These are phyloP conservation scores for Priceomyces carsonii DNA, from an alignment of 805 yeast genomes.

Conservation along the genomic window DNA sequence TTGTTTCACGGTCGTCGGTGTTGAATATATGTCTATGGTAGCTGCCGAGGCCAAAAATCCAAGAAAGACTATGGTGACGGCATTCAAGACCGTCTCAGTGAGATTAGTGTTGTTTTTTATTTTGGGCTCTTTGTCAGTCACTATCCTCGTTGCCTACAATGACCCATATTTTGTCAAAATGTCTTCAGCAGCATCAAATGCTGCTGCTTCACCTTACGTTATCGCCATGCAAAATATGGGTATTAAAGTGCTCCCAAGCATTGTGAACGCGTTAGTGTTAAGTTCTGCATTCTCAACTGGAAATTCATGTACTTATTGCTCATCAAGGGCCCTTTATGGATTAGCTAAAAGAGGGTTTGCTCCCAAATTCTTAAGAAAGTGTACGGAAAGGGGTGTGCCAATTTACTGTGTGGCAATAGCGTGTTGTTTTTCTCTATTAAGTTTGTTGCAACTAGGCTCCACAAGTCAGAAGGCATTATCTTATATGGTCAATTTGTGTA, in stretches of 20 bases:
- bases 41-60: slow-evolving; percentile 47
- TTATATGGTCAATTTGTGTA: slow-evolving; percentile 48
- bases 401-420: slow-evolving; percentile 54
- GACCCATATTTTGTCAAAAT: slow-evolving; percentile 24
- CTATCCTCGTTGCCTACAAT: slow-evolving; percentile 38
- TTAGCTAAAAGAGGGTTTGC: slow-evolving; percentile 73
- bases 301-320: slow-evolving; percentile 74
- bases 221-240: slow-evolving; percentile 57
- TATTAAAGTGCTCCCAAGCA: slow-evolving; percentile 67
- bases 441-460: slow-evolving; percentile 26
- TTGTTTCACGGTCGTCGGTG: slow-evolving; percentile 42
- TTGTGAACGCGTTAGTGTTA: slow-evolving; percentile 76
- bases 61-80: slow-evolving; percentile 38
- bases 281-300: slow-evolving; percentile 83
- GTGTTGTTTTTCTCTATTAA: slow-evolving; percentile 23
- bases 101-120: slow-evolving; percentile 45
- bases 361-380: slow-evolving; percentile 62
- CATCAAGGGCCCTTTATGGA: slow-evolving; percentile 67
- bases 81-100: slow-evolving; percentile 45
- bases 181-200: slow-evolving; percentile 23
- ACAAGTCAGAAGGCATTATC: slow-evolving; percentile 37
- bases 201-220: slow-evolving; percentile 33
- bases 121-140: slow-evolving; percentile 44
- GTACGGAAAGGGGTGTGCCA: slow-evolving; percentile 69
- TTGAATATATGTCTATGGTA: slow-evolving; percentile 46